phyloP scores from a whole-genome alignment of 2,329 filamentous ascomycete species.

The Curvularia sp. region DNA sequence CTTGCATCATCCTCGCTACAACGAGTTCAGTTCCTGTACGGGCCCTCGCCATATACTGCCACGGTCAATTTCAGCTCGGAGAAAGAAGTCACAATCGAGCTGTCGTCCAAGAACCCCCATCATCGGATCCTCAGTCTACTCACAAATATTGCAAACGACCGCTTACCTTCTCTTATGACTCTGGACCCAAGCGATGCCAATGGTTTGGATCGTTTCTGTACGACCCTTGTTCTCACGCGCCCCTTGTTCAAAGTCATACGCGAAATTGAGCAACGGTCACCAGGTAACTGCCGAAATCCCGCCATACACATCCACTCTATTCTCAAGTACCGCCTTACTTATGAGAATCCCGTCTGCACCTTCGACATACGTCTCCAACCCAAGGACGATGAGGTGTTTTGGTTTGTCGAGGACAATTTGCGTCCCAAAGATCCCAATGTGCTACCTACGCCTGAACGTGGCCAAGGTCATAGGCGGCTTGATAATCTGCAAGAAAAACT shows the following conservation, averaged over 20 bases:
- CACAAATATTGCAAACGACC: constrained; percentile 65
- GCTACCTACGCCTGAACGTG: constrained; percentile 36
- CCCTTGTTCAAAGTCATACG: constrained; percentile 70
- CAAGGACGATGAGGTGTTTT: constrained; percentile 45
- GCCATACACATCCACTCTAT: constrained; percentile 46
- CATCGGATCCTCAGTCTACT: constrained; percentile 68
- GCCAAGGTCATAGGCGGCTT: constrained; percentile 36
- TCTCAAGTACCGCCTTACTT: constrained; percentile 51
- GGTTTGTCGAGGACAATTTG: constrained; percentile 50
- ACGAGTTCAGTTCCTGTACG: constrained; percentile 73
- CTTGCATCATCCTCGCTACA: constrained; percentile 65
- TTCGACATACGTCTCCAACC: constrained; percentile 50
- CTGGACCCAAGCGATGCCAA: constrained; percentile 60
- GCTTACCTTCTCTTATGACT: constrained; percentile 62
- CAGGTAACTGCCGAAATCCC: constrained; percentile 37
- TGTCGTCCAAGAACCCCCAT: constrained; percentile 72
- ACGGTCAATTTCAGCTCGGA: constrained; percentile 63
- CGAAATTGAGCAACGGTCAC: constrained; percentile 62
- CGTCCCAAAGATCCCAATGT: constrained; percentile 30
- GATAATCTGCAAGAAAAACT: constrained; percentile 45
- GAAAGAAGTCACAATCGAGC: constrained; percentile 61
- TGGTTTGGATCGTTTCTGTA: constrained; percentile 63
- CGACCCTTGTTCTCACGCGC: constrained; percentile 67
- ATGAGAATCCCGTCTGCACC: constrained; percentile 50
- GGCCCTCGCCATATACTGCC: constrained; percentile 59